Evolutionary conservation across 75 land plant genomes (phyloP), one percentile per base, ranked within the genome.

Genomic region (Picea glauca): DNA sequence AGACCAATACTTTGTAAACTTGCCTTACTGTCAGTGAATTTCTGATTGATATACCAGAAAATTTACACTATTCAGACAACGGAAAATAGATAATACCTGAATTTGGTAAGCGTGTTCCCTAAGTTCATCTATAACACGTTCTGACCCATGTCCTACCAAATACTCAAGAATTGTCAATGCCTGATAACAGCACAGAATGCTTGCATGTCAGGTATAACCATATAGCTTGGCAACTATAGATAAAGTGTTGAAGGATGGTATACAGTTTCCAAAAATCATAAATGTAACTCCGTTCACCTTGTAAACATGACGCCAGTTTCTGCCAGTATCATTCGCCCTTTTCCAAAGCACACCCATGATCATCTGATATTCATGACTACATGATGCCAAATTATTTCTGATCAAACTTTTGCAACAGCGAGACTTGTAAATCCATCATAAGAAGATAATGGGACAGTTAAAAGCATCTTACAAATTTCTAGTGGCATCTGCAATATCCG

Each of bases 241-340:
- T 62, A 4, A 58, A 76, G 6, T 17, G 17, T 23, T 76, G 14
- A 75, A 61, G 63, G n/a, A 2, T 58, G 21, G 33, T 68, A 76
- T 61, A 3, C 20, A 20, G 8, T 21, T 62, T 62, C 21, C 23
- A 62, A 62, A 62, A 13, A 50, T 75, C 23, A 62, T 20, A 62
- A 13, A 50, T 75, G 6, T 1, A 74, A 23, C 13, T 21, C 13
- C 31, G 35, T 57, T 50, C 61, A 95, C 99, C 94, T 98, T 98
- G 79, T 98, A 98, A 3, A 93, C 99, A 86, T 93, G 89, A 30
- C 99, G 88, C 99, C 99, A 98, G 60, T 95, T 91, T 82, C 84
- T 90, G n/a, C 96, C 99, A 76, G 94, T 92, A 57, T 98, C 99
- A 76, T 79, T 85, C 33, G 96, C 80, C 75, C 99, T 87, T 78